These are phyloP conservation scores for Auxenochlorella pyrenoidosa DNA, from an alignment of 139 green algal species.

Conservation along the genomic window DNA sequence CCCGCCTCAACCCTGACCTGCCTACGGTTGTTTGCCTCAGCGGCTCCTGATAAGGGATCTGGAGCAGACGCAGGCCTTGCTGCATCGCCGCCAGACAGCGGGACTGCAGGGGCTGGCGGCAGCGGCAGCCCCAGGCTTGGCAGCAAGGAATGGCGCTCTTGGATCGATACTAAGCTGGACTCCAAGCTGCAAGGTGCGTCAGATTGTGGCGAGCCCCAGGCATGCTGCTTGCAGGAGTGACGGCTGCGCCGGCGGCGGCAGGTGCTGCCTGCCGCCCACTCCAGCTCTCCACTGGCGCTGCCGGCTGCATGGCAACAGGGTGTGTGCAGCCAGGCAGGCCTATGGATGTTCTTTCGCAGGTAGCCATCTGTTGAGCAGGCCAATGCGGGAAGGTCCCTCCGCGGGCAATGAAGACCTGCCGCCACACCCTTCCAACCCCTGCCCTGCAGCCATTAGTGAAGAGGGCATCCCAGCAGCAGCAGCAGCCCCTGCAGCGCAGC, in stretches of 20 bases:
- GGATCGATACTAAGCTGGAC: slow-evolving; percentile 37
- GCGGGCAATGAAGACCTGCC: too few species aligned
- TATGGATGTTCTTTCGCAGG: not conserved
- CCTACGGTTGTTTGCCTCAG: not conserved
- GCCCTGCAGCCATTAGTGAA: not conserved
- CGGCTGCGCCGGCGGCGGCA: not conserved
- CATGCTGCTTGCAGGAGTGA: not conserved
- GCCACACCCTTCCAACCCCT: too few species aligned
- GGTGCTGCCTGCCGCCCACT: not conserved
- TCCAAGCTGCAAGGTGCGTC: slow-evolving; percentile 10
- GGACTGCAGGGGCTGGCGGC: not conserved
- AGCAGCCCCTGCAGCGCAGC: not conserved
- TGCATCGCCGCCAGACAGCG: too few species aligned
- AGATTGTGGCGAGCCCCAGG: not conserved
- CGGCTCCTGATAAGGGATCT: not conserved
- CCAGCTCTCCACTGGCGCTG: not conserved
- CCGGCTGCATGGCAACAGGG: not conserved
- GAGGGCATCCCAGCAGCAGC: not conserved
- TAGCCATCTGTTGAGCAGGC: too few species aligned
- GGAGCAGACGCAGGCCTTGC: not conserved
- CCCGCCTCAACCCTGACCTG: slow-evolving; percentile 8
- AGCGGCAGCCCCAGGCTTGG: not conserved
- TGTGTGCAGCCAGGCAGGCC: not conserved
- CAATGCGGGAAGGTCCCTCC: too few species aligned
- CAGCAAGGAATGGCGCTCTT: slow-evolving; percentile 39